These are phyloP conservation scores for Tolypocladium nubicola DNA, from an alignment of 2,329 filamentous ascomycete species.

Conservation along the genomic window DNA sequence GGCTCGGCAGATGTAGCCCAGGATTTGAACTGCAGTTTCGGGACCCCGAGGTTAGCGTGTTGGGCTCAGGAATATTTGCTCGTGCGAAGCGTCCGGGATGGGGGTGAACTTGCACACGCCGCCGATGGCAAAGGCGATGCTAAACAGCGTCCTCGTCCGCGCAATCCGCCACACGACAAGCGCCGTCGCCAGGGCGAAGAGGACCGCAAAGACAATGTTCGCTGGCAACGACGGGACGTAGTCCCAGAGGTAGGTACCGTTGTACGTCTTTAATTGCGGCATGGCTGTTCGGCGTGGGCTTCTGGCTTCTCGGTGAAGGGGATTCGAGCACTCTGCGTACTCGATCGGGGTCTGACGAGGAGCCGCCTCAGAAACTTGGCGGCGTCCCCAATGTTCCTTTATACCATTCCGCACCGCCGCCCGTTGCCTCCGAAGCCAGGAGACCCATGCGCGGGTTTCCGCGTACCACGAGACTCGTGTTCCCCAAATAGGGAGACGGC, in stretches of 20 bases:
- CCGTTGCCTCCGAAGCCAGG: not conserved
- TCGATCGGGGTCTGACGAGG: not conserved
- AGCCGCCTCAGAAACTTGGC: not conserved
- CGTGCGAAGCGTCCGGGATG: too few species aligned
- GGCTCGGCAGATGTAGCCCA: constrained; percentile 28
- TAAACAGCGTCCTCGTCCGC: constrained; percentile 37
- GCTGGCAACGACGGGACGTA: constrained; percentile 32
- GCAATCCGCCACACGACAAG: constrained; percentile 32
- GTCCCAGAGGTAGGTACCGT: constrained; percentile 20
- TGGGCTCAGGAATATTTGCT: too few species aligned
- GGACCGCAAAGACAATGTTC: constrained; percentile 31
- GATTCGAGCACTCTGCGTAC: too few species aligned
- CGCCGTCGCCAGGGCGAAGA: constrained; percentile 32
- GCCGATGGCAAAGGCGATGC: constrained; percentile 35
- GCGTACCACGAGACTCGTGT: not conserved
- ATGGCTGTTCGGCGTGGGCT: constrained; percentile 7
- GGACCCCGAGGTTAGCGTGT: too few species aligned
- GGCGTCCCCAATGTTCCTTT: not conserved
- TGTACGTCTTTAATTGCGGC: constrained; percentile 19
- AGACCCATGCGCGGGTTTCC: not conserved
- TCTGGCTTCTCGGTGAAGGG: too few species aligned
- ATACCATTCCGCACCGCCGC: not conserved
- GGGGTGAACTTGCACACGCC: constrained; percentile 30
- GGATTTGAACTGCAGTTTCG: constrained; percentile 24
- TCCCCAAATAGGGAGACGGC: too few species aligned